A percentile compares a stretch with the other conserved stretches of the same genome.
Evolutionary conservation across 192 early-diverging fungal species (phyloP).

Genomic region (Backusella sp.): DNA sequence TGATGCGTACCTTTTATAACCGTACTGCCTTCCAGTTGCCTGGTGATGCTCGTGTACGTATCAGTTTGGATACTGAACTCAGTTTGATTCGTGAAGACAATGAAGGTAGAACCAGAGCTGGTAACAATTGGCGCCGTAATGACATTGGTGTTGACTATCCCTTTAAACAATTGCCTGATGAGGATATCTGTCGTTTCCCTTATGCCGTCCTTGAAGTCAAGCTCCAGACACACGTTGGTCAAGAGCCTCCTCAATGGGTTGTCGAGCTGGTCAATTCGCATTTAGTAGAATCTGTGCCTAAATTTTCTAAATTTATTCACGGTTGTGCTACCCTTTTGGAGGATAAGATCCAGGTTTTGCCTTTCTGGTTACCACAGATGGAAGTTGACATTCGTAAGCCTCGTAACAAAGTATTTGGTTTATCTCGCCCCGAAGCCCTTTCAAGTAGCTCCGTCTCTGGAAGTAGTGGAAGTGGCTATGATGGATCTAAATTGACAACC

Average conservation of each 20-base stretch:
- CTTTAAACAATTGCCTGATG: slow-evolving; percentile 83
- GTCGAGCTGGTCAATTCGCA: slow-evolving; percentile 86
- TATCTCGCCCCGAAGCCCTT: slow-evolving; percentile 44
- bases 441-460: slow-evolving; percentile 20
- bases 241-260: slow-evolving; percentile 93
- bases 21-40: slow-evolving; percentile 99
- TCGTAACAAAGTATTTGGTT: slow-evolving; percentile 47
- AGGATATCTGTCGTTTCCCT: slow-evolving; percentile 89
- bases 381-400: slow-evolving; percentile 91
- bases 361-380: slow-evolving; percentile 97
- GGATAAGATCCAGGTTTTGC: slow-evolving; percentile 77
- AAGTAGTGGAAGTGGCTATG: slow-evolving; percentile 40
- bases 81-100: slow-evolving; percentile 97
- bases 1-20: slow-evolving; percentile 95
- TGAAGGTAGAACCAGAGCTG: slow-evolving; percentile 65
- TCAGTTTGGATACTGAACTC: slow-evolving; percentile 97
- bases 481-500: slow-evolving; percentile 34
- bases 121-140: slow-evolving; percentile 92
- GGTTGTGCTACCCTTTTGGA: slow-evolving; percentile 87
- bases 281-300: slow-evolving; percentile 91
- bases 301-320: slow-evolving; percentile 98
- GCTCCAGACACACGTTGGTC: slow-evolving; percentile 90
- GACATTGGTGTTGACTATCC: slow-evolving; percentile 92
- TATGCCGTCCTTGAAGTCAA: slow-evolving; percentile 98
- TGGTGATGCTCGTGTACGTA: slow-evolving; percentile 96